phyloP scores from a whole-genome alignment of 805 yeast species.

The Pichia phayaonensis region DNA sequence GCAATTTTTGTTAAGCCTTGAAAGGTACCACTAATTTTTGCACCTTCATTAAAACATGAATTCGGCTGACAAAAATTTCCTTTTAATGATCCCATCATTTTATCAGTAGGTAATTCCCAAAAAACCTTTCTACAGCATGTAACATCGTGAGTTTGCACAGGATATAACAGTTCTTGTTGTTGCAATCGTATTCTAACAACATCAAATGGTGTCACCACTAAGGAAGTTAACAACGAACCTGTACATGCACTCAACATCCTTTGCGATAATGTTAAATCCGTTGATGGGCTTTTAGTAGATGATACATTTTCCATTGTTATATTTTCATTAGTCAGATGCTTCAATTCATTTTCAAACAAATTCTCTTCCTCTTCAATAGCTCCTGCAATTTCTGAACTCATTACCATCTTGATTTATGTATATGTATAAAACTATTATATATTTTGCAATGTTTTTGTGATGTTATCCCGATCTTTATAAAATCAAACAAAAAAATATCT shows the following conservation, averaged over 20 bases:
- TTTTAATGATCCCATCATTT: constrained; percentile 21
- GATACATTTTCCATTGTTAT: background rate
- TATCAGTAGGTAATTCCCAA: constrained; percentile 19
- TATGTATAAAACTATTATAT: background rate
- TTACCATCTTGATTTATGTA: constrained; percentile 24
- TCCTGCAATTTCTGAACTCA: constrained; percentile 35
- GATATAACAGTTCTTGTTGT: constrained; percentile 58
- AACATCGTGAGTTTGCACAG: constrained; percentile 19
- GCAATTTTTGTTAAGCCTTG: constrained; percentile 66
- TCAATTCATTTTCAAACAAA: constrained; percentile 7
- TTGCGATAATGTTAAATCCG: constrained; percentile 43
- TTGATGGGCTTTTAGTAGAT: background rate
- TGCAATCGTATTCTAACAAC: constrained; percentile 71
- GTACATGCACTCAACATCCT: constrained; percentile 73
- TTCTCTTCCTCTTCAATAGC: constrained; percentile 30
- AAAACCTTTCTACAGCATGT: constrained; percentile 34
- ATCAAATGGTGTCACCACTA: constrained; percentile 74
- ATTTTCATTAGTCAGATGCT: background rate
- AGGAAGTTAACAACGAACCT: constrained; percentile 66
- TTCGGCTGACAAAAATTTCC: constrained; percentile 26
- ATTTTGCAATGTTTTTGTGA: too few relatives aligned
- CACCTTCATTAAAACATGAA: constrained; percentile 34
- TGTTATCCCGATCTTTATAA: too few relatives aligned
- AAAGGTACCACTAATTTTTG: constrained; percentile 55
- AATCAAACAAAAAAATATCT: too few relatives aligned